Conservation (phyloP, 2,329 filamentous ascomycete species). For the Alternaria gansuensis region DNA sequence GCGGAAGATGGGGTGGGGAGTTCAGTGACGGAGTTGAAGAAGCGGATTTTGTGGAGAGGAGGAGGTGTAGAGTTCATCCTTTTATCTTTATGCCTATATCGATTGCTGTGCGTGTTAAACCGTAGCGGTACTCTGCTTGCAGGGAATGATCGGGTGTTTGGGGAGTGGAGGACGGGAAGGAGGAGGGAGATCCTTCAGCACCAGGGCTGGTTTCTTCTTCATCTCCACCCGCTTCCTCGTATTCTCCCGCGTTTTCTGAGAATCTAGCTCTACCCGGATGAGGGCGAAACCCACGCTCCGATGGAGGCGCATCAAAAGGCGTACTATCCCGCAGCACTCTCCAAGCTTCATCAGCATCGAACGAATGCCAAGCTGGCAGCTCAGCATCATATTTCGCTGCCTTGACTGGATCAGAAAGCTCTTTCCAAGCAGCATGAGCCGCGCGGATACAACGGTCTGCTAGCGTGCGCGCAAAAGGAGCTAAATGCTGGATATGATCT, state of each 20-base stretch:
- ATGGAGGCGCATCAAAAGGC: no score
- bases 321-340: not conserved
- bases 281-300: no score
- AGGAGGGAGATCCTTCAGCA: not conserved
- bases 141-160: not conserved
- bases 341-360: not conserved
- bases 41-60: conserved; percentile 15
- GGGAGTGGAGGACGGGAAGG: not conserved
- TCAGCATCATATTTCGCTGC: not conserved
- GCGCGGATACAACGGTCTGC: not conserved
- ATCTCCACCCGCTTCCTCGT: not conserved
- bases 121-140: conserved; percentile 7
- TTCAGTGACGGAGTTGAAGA: conserved; percentile 13
- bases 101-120: conserved; percentile 1
- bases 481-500: not conserved
- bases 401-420: not conserved
- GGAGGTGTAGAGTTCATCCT: conserved; percentile 8
- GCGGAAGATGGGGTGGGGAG: not conserved
- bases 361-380: not conserved
- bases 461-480: not conserved
- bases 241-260: not conserved
- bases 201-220: not conserved
- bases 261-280: no score
- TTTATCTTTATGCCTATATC: conserved; percentile 15
- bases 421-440: not conserved